Conservation (phyloP, 2,329 filamentous ascomycete genomes). For the Endothia cerciana region DNA sequence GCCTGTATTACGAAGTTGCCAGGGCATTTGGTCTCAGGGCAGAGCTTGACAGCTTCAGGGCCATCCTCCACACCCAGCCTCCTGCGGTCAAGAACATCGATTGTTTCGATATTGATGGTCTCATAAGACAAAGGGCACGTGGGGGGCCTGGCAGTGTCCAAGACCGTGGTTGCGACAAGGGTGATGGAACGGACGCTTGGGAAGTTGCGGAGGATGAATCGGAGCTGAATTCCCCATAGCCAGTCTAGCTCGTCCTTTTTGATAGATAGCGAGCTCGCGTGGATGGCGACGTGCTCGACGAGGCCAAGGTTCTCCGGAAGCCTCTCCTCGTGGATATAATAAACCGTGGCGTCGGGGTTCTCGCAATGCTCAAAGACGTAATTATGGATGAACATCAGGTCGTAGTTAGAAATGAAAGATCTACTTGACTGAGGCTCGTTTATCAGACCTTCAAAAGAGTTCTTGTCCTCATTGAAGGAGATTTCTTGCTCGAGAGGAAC, state of each 20-base stretch:
- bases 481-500: conserved; percentile 1
- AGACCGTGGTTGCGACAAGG: conserved; percentile 7
- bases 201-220: conserved; percentile 22
- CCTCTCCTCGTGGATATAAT: background rate
- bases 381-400: conserved; percentile 23
- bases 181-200: conserved; percentile 10
- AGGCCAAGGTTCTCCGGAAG: background rate
- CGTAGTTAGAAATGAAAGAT: background rate
- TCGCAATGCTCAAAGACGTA: conserved; percentile 25
- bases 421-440: background rate
- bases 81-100: conserved; percentile 9
- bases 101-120: conserved; percentile 16
- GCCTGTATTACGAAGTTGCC: conserved; percentile 20
- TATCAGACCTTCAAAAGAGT: background rate
- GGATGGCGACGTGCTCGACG: conserved; percentile 22
- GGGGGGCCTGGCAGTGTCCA: conserved; percentile 5
- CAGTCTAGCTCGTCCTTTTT: conserved; percentile 16
- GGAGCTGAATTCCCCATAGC: conserved; percentile 23
- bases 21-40: conserved; percentile 7
- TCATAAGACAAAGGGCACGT: conserved; percentile 4
- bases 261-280: conserved; percentile 17
- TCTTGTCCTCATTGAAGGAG: background rate
- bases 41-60: background rate
- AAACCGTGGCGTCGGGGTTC: conserved; percentile 3
- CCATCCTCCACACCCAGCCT: conserved; percentile 19